These are phyloP conservation scores for Protomyces pachydermus DNA, from an alignment of 1,139 yeast genomes.

Conservation along the genomic window DNA sequence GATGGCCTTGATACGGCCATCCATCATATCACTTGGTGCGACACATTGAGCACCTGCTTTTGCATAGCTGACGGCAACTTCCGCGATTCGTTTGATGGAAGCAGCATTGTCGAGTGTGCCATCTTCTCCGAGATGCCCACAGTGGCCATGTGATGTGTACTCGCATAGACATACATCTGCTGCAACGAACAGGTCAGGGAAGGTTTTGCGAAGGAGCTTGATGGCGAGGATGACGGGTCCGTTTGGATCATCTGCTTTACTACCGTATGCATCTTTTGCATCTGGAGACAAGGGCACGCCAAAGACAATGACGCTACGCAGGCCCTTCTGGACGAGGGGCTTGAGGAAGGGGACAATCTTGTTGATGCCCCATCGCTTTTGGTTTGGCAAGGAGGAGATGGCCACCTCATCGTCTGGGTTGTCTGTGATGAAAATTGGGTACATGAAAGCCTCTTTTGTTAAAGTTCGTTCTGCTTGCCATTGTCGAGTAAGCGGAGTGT, in stretches of 20 bases:
- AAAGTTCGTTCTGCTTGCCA: constrained; percentile 89
- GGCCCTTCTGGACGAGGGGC: constrained; percentile 70
- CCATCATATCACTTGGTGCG: constrained; percentile 98
- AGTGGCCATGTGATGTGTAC: constrained; percentile 93
- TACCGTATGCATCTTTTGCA: constrained; percentile 72
- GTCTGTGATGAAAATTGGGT: constrained; percentile 84
- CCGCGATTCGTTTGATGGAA: constrained; percentile 79
- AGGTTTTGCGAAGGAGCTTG: constrained; percentile 55
- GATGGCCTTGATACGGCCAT: constrained; percentile 86
- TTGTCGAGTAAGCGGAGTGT: constrained; percentile 78
- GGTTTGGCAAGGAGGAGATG: constrained; percentile 78
- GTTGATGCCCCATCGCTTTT: constrained; percentile 73
- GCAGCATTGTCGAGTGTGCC: constrained; percentile 73
- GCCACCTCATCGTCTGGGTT: constrained; percentile 69
- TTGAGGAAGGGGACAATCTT: constrained; percentile 68
- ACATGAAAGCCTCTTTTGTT: constrained; percentile 65
- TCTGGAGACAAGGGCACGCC: constrained; percentile 81
- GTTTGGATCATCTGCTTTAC: constrained; percentile 91
- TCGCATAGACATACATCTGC: constrained; percentile 97
- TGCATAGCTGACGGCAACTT: constrained; percentile 93
- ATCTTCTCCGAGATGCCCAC: constrained; percentile 84
- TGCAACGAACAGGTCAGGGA: constrained; percentile 79
- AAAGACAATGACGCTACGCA: constrained; percentile 77
- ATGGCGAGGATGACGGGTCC: constrained; percentile 89
- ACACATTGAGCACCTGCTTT: constrained; percentile 68